Base-by-base conservation (phyloP, 2,329 filamentous ascomycete genomes). In the Aspergillus novofumigatus region DNA sequence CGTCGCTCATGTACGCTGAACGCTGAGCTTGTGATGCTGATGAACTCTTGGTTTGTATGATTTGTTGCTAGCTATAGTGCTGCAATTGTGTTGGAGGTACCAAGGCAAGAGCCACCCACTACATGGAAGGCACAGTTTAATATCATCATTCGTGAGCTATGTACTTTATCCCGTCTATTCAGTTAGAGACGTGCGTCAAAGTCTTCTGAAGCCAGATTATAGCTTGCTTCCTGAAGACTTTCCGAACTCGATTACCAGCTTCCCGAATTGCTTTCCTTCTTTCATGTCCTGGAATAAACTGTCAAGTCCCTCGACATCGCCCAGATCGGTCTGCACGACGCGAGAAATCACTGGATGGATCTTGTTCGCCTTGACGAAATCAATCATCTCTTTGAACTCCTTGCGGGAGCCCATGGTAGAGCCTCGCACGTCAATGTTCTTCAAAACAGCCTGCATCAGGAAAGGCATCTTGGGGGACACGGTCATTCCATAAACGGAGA, bases 401-500 rank as follows among this genome's bases (percentile, higher is more conserved):
- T 85, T 86, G 48, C 90, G 83, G 28, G 91, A 96, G 0, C 93
- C 93, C 92, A 97, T 96, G 0, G 92, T 97, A 14, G 85, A 87
- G 20, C 94, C 93, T 51, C 84, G 83, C 28, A 97, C 81, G 65
- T 97, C 93, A 53, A 97, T 83, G 68, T 97, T 96, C 73, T 88
- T 90, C 59, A 97, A 75, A 14, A 94, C 89, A 0, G 92, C 92
- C 59, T 80, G 76, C 90, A 97, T 96, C 11, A 84, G 68, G 83
- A 90, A 97, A 52, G 90, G 86, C 87, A 96, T 93, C 76, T 88
- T 91, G 1, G 93, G 92, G 0, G 81, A 79, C 2, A 90, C 78
- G 0, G 93, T 97, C 93, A 97, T 97, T 59, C 94, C 93, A 72
- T 97, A 97, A 64, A 87, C 80, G 1, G 87, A 84, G 58, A 97